Conservation (phyloP, 2,329 filamentous ascomycete genomes). For the Aspergillus costaricaensis region DNA sequence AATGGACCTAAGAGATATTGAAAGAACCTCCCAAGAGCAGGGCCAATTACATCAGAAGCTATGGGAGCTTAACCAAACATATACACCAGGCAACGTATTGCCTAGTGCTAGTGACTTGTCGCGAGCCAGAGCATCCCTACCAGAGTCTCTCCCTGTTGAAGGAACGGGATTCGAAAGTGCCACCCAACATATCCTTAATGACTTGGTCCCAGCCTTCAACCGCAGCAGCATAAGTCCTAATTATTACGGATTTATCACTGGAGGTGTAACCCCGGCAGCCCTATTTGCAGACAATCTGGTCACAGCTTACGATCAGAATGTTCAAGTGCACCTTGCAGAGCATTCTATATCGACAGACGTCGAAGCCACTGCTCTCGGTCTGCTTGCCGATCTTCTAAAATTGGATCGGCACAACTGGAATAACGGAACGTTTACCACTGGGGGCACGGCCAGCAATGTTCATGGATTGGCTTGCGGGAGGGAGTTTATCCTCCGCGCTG, state of each 20-base stretch:
- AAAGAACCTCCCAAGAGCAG: slow-evolving; percentile 18
- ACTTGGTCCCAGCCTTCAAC: slow-evolving; percentile 61
- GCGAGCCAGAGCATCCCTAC: slow-evolving; percentile 38
- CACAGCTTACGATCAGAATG: slow-evolving; percentile 77
- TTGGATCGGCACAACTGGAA: slow-evolving; percentile 62
- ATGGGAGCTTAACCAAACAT: slow-evolving; percentile 34
- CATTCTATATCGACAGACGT: slow-evolving; percentile 76
- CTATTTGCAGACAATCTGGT: slow-evolving; percentile 83
- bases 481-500: slow-evolving; percentile 56
- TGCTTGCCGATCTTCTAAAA: slow-evolving; percentile 68
- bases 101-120: slow-evolving; percentile 32
- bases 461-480: slow-evolving; percentile 69
- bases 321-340: slow-evolving; percentile 74
- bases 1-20: slow-evolving; percentile 19
- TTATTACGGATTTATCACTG: slow-evolving; percentile 90
- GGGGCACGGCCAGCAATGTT: slow-evolving; percentile 66
- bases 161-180: slow-evolving; percentile 35
- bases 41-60: slow-evolving; percentile 28
- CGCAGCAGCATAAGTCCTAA: slow-evolving; percentile 63
- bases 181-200: slow-evolving; percentile 42
- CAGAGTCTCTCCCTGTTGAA: slow-evolving; percentile 27
- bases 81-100: slow-evolving; percentile 33
- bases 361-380: slow-evolving; percentile 69
- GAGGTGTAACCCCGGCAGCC: slow-evolving; percentile 76
- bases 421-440: slow-evolving; percentile 80